Conservation (phyloP, 2,329 filamentous ascomycete genomes). For the Ceratocystis papillata region DNA sequence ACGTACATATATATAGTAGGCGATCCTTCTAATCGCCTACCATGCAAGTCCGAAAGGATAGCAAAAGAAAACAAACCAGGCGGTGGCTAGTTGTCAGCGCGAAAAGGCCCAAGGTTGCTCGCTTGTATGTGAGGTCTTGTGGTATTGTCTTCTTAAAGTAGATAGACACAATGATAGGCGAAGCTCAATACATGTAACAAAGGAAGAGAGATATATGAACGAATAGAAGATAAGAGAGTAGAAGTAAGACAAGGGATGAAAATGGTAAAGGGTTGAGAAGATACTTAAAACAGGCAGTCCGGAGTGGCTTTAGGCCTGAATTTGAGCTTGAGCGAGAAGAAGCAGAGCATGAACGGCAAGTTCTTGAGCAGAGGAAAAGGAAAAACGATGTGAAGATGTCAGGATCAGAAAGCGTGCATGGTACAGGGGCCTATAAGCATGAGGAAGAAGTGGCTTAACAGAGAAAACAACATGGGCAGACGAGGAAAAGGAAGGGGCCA, state of each 20-base stretch:
- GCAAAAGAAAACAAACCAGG: background rate
- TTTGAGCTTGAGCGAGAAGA: background rate
- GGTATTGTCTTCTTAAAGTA: too few species aligned
- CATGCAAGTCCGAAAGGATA: background rate
- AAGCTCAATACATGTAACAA: too few species aligned
- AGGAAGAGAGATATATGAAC: too few species aligned
- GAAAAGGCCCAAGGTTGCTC: too few species aligned
- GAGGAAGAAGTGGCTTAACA: background rate
- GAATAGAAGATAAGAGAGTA: background rate
- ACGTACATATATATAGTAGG: background rate
- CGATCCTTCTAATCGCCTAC: background rate
- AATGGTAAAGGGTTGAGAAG: background rate
- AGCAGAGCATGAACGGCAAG: background rate
- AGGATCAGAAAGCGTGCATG: background rate
- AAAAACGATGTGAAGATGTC: background rate
- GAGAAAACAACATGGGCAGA: background rate
- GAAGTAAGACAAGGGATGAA: background rate
- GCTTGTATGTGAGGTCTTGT: too few species aligned
- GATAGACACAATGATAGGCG: too few species aligned
- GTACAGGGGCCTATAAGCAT: background rate
- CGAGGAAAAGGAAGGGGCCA: background rate
- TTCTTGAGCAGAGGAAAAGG: background rate
- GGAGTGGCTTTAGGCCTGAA: background rate
- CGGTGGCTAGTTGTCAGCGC: too few species aligned
- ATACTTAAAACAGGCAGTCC: background rate